These are phyloP conservation scores for Bisporella sp. DNA, from an alignment of 2,329 filamentous ascomycete species.

Conservation along the genomic window DNA sequence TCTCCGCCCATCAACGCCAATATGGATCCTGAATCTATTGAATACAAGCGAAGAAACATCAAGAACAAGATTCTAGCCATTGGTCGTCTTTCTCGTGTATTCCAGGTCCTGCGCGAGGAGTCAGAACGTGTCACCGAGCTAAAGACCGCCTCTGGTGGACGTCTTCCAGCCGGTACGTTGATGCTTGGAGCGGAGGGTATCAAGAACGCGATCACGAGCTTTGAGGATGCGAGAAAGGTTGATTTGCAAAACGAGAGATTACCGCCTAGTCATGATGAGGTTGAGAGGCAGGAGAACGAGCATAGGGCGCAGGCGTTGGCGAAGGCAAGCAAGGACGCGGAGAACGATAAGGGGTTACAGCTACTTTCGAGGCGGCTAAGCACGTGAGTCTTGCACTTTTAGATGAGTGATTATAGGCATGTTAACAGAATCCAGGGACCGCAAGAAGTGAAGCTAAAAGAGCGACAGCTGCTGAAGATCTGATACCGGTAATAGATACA, in stretches of 20 bases:
- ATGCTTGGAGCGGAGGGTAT: slow-evolving; percentile 98
- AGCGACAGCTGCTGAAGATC: no score
- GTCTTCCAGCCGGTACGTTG: slow-evolving; percentile 87
- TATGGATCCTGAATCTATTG: slow-evolving; percentile 73
- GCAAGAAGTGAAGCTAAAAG: slow-evolving; percentile 14
- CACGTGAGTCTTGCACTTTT: slow-evolving; percentile 62
- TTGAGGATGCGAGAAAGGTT: slow-evolving; percentile 94
- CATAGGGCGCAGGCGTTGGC: slow-evolving; percentile 78
- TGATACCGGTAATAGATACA: no score
- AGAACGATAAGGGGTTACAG: slow-evolving; percentile 84
- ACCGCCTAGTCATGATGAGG: slow-evolving; percentile 88
- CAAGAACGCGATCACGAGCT: slow-evolving; percentile 95
- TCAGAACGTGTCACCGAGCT: slow-evolving; percentile 95
- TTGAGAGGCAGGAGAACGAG: slow-evolving; percentile 73
- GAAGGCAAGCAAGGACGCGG: slow-evolving; percentile 79
- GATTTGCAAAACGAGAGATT: slow-evolving; percentile 94
- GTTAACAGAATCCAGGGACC: slow-evolving; percentile 14
- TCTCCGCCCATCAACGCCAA: slow-evolving; percentile 61
- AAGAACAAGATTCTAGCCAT: slow-evolving; percentile 99
- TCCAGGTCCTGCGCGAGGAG: slow-evolving; percentile 96
- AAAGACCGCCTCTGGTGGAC: slow-evolving; percentile 90
- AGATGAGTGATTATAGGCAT: background rate
- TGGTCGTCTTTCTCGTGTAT: slow-evolving; percentile 90
- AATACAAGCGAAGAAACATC: slow-evolving; percentile 92
- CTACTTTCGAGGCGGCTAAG: slow-evolving; percentile 85